These are phyloP conservation scores for Citrullus colocynthis DNA, from an alignment of 306 rosid species.

Conservation along the genomic window DNA sequence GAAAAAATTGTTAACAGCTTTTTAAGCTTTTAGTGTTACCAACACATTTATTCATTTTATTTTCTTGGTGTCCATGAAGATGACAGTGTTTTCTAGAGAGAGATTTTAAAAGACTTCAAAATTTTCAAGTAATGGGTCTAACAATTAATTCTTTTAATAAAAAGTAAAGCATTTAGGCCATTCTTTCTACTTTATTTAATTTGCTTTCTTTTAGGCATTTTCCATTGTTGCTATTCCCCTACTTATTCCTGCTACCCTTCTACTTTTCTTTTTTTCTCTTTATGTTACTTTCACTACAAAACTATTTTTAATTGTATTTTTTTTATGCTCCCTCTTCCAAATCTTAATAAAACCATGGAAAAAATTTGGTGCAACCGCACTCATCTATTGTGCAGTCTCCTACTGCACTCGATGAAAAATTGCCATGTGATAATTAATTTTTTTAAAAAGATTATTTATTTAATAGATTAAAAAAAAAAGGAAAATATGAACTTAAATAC, in stretches of 20 bases:
- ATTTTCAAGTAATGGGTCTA: neutral
- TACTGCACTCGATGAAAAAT: too few relatives aligned
- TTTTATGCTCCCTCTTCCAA: neutral
- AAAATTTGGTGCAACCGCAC: too few relatives aligned
- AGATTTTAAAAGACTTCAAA: neutral
- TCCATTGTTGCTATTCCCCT: neutral
- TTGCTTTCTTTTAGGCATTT: slow-evolving; percentile 2
- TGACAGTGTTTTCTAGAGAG: neutral
- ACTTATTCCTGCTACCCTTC: neutral
- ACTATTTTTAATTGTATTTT: neutral
- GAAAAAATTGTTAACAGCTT: too few relatives aligned
- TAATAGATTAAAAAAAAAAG: too few relatives aligned
- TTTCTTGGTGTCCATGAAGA: neutral
- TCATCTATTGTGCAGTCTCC: too few relatives aligned
- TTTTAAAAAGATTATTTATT: too few relatives aligned
- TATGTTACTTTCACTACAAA: neutral
- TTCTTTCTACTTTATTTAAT: slow-evolving; percentile 1
- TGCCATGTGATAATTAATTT: too few relatives aligned
- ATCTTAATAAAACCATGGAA: neutral
- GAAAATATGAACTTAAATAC: too few relatives aligned
- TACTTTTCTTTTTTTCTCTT: neutral
- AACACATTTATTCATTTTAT: neutral
- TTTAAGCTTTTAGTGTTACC: neutral
- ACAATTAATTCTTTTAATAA: slow-evolving; percentile 1
- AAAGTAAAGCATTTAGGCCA: neutral